phyloP scores from a whole-genome alignment of 2,329 filamentous ascomycete genomes.

The Helminthosporium solani region DNA sequence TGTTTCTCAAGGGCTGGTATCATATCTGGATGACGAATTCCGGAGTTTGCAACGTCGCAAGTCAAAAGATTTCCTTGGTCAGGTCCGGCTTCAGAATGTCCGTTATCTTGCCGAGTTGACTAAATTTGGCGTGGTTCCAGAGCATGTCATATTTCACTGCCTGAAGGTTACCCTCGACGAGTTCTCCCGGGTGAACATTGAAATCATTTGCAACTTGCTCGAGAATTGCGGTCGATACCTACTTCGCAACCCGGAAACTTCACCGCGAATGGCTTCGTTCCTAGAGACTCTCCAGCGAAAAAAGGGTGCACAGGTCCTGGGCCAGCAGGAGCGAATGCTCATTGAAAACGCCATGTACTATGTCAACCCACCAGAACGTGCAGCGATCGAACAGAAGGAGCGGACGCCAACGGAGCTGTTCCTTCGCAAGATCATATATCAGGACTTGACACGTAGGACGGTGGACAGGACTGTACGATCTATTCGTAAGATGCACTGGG shows the following conservation, averaged over 20 bases:
- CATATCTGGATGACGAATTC: constrained; percentile 94
- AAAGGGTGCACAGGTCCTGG: constrained; percentile 92
- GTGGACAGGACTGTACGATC: constrained; percentile 93
- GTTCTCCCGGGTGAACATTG: constrained; percentile 98
- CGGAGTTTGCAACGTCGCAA: constrained; percentile 94
- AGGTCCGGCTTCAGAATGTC: constrained; percentile 90
- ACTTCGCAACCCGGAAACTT: constrained; percentile 87
- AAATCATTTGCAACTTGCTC: constrained; percentile 92
- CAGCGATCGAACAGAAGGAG: constrained; percentile 95
- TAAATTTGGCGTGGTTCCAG: constrained; percentile 96
- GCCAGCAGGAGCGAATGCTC: constrained; percentile 94
- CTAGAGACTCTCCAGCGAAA: constrained; percentile 93
- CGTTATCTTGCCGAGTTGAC: constrained; percentile 97
- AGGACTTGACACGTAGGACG: constrained; percentile 91
- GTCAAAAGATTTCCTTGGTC: constrained; percentile 94
- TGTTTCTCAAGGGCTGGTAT: constrained; percentile 85
- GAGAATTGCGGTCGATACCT: constrained; percentile 97
- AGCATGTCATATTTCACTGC: constrained; percentile 98
- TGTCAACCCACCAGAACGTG: constrained; percentile 89
- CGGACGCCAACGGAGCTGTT: constrained; percentile 90
- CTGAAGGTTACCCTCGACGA: constrained; percentile 96
- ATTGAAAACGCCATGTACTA: constrained; percentile 99
- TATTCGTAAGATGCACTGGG: constrained; percentile 94
- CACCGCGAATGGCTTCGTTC: constrained; percentile 90
- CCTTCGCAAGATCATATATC: constrained; percentile 86